Percentiles rank a stretch among this genome's conserved stretches.
phyloP scores from a whole-genome alignment of 805 yeast genomes.

The Wilhelminamyces savonicus region DNA sequence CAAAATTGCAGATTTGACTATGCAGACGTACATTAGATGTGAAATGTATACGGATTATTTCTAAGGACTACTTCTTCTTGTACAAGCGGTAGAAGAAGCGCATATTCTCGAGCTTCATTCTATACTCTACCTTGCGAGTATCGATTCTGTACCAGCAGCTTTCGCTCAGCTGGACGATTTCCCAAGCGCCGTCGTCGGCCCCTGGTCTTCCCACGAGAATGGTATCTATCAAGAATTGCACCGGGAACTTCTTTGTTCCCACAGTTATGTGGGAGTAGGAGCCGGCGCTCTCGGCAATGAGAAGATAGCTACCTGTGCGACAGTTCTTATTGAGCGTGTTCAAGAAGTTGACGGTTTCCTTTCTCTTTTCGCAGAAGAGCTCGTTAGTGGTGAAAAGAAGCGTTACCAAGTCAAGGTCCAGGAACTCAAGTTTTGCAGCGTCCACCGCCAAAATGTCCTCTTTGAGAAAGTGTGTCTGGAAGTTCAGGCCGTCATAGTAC shows the following conservation, averaged over 20 bases:
- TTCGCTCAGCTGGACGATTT: conserved; percentile 56
- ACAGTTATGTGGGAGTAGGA: conserved; percentile 75
- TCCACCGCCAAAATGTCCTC: conserved; percentile 23
- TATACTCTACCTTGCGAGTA: conserved; percentile 46
- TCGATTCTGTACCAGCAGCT: conserved; percentile 73
- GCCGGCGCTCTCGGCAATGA: conserved; percentile 85
- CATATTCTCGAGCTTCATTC: conserved; percentile 77
- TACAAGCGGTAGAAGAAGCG: conserved; percentile 77
- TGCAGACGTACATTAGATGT: too few relatives aligned
- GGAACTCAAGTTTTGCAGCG: conserved; percentile 9
- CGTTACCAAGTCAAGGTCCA: conserved; percentile 48
- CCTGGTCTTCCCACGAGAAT: conserved; percentile 50
- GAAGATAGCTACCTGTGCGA: conserved; percentile 48
- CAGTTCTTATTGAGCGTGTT: conserved; percentile 48
- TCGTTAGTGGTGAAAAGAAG: conserved; percentile 84
- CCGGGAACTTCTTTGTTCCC: conserved; percentile 75
- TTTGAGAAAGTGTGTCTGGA: conserved; percentile 21
- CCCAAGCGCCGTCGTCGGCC: conserved; percentile 53
- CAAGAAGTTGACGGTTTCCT: conserved; percentile 54
- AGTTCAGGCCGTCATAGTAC: conserved; percentile 35
- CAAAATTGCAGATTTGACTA: too few relatives aligned
- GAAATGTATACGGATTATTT: conserved; percentile 48
- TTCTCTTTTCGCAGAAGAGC: conserved; percentile 62
- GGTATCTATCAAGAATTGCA: conserved; percentile 73
- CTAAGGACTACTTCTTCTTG: conserved; percentile 37